Evolutionary conservation across 768 basidiomycete species (phyloP).

Genomic region (Boletus patriciae): DNA sequence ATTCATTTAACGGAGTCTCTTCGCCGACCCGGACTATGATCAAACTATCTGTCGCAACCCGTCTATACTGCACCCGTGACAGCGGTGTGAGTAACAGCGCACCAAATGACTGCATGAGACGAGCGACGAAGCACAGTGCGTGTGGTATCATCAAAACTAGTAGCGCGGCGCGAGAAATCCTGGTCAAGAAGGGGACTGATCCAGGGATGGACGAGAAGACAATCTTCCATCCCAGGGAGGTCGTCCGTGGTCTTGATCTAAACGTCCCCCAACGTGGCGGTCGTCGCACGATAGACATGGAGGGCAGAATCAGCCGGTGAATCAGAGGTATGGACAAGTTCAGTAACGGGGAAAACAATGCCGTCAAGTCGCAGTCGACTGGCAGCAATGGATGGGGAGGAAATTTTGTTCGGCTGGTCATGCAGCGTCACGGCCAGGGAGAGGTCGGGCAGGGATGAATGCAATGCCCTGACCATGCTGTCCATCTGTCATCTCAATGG

Average conservation of each 20-base stretch:
- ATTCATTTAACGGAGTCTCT: background rate
- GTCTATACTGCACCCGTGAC: background rate
- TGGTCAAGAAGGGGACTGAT: slow-evolving; percentile 1
- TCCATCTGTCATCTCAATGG: too few relatives aligned
- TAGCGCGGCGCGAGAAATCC: background rate
- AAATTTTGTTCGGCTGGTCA: too few relatives aligned
- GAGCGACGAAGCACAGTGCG: background rate
- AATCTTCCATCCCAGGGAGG: background rate
- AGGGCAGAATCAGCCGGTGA: too few relatives aligned
- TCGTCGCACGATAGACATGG: background rate
- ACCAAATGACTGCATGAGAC: background rate
- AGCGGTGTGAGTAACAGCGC: background rate
- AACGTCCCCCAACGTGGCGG: background rate
- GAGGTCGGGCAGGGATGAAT: too few relatives aligned
- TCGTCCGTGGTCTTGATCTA: background rate
- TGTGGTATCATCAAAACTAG: background rate
- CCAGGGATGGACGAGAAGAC: background rate
- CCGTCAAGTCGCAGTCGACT: too few relatives aligned
- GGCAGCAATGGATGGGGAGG: too few relatives aligned
- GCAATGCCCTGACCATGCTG: too few relatives aligned
- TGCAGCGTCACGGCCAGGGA: too few relatives aligned
- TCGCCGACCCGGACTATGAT: background rate
- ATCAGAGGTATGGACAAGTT: too few relatives aligned
- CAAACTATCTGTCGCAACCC: background rate
- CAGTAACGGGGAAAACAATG: too few relatives aligned